These are phyloP conservation scores for Butyriboletus loyo DNA, from an alignment of 768 basidiomycete species.

Conservation along the genomic window DNA sequence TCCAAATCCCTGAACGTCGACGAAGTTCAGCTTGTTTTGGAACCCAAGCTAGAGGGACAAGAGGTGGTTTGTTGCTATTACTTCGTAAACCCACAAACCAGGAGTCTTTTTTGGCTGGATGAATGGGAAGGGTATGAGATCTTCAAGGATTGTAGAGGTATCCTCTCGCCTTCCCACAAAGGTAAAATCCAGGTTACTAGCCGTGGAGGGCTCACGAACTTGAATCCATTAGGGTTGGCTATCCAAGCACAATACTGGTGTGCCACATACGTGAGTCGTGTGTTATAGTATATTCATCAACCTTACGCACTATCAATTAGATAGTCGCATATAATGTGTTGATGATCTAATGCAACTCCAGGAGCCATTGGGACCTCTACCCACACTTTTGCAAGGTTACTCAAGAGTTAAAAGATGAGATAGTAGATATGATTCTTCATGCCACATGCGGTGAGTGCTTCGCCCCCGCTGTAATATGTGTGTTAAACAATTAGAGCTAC, in stretches of 20 bases:
- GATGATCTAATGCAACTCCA: conserved; percentile 9
- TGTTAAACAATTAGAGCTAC: neutral
- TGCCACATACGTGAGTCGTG: conserved; percentile 5
- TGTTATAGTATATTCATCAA: neutral
- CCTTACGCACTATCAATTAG: conserved; percentile 8
- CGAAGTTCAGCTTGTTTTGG: conserved; percentile 45
- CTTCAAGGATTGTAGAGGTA: conserved; percentile 23
- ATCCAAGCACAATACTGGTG: conserved; percentile 39
- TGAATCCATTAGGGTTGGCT: conserved; percentile 26
- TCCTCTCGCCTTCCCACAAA: conserved; percentile 22
- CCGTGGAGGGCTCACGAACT: neutral
- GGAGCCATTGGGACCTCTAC: conserved; percentile 36
- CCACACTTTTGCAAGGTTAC: conserved; percentile 29
- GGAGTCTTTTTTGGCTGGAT: conserved; percentile 56
- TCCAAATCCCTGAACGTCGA: conserved; percentile 24
- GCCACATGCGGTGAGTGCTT: conserved; percentile 24
- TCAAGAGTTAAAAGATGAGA: conserved; percentile 25
- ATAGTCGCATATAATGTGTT: neutral
- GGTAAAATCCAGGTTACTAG: conserved; percentile 4
- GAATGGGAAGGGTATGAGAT: conserved; percentile 36
- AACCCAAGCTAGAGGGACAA: conserved; percentile 29
- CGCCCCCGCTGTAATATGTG: neutral
- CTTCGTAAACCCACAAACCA: conserved; percentile 45
- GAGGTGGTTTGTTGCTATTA: conserved; percentile 42
- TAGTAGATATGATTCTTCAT: conserved; percentile 25